These are phyloP conservation scores for Suhomyces anneliseae DNA, from an alignment of 1,139 yeast genomes.

Conservation along the genomic window DNA sequence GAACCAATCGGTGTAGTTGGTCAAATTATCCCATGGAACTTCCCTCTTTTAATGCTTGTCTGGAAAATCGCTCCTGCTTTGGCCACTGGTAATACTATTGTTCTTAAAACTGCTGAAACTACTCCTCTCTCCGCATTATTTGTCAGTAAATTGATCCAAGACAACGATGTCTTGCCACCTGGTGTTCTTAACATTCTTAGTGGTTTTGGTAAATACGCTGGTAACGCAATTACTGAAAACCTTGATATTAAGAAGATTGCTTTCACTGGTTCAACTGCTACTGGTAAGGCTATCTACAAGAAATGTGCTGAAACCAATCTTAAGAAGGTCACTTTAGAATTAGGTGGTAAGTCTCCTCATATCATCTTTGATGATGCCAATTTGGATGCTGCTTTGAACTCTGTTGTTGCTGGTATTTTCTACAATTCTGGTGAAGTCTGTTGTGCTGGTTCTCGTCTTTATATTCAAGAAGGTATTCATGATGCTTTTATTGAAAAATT, in stretches of 20 bases:
- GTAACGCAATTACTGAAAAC: conserved; percentile 70
- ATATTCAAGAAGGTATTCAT: conserved; percentile 22
- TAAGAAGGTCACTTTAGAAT: conserved; percentile 80
- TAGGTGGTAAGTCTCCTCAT: conserved; percentile 87
- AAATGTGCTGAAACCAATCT: conserved; percentile 67
- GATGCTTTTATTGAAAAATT: conserved; percentile 19
- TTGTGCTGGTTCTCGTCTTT: conserved; percentile 24
- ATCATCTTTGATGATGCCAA: conserved; percentile 76
- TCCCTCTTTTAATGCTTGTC: conserved; percentile 79
- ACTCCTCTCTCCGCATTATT: conserved; percentile 79
- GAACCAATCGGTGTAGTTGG: conserved; percentile 84
- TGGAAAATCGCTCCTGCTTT: conserved; percentile 88
- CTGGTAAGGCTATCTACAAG: conserved; percentile 75
- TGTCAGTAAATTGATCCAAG: conserved; percentile 57
- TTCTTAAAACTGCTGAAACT: conserved; percentile 78
- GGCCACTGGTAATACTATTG: conserved; percentile 79
- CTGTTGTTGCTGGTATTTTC: conserved; percentile 21
- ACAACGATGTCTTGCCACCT: conserved; percentile 69
- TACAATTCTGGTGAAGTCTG: conserved; percentile 25
- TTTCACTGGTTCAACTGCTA: conserved; percentile 82
- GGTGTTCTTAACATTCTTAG: conserved; percentile 77
- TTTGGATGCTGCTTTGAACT: conserved; percentile 36
- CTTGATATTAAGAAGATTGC: conserved; percentile 74
- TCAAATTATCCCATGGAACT: conserved; percentile 85
- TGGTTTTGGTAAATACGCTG: conserved; percentile 79